phyloP scores from a whole-genome alignment of 78 protist species.

The Dictyostelium citrinum region DNA sequence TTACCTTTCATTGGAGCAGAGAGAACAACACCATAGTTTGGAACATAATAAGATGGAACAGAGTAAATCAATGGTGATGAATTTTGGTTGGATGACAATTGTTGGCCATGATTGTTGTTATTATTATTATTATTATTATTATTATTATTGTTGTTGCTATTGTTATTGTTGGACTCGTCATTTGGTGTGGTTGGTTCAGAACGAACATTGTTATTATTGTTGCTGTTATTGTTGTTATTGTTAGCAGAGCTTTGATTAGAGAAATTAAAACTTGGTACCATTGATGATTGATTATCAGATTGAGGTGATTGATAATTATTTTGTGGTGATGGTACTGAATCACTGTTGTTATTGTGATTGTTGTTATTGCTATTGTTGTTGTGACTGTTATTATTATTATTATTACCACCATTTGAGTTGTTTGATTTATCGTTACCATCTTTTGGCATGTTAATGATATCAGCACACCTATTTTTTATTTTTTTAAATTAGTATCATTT shows the following conservation, averaged over 20 bases:
- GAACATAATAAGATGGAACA: slow-evolving; percentile 36
- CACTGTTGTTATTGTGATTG: neutral
- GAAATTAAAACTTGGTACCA: neutral
- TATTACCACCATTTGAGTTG: neutral
- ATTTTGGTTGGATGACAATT: neutral
- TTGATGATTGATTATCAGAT: neutral
- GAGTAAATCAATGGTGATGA: slow-evolving; percentile 1
- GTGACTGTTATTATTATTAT: neutral
- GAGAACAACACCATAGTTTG: slow-evolving; percentile 71
- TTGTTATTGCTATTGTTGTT: neutral
- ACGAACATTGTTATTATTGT: neutral
- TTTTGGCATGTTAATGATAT: slow-evolving; percentile 2
- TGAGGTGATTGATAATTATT: neutral
- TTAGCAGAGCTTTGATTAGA: neutral
- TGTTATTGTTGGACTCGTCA: neutral
- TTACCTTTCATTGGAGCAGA: slow-evolving; percentile 27
- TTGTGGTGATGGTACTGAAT: slow-evolving; percentile 3
- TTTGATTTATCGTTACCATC: neutral
- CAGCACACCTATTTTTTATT: slow-evolving; percentile 5
- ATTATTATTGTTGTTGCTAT: neutral
- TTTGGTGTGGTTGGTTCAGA: neutral
- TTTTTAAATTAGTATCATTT: neutral
- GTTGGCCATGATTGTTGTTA: neutral
- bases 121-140: neutral
- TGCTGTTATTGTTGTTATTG: neutral